phyloP scores from a whole-genome alignment of 306 rosid species.

The Glycyrrhiza uralensis region DNA sequence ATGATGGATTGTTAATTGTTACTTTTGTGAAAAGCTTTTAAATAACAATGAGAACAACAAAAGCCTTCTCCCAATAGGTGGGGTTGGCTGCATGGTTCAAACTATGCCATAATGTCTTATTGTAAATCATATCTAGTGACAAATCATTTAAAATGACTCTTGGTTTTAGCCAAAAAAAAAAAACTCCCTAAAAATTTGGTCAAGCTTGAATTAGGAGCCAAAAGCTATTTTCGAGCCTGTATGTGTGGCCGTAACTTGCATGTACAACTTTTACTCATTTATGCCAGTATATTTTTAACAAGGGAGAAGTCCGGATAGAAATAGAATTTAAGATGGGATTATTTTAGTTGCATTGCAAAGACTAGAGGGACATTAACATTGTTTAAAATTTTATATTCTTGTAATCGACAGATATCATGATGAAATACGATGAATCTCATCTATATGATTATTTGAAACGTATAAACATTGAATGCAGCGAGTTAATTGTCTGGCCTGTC shows the following conservation, averaged over 20 bases:
- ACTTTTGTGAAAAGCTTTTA: slow-evolving; percentile 1
- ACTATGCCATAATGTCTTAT: background rate
- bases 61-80: background rate
- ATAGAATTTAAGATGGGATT: background rate
- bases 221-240: background rate
- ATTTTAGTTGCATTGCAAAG: slow-evolving; percentile 6
- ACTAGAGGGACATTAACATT: background rate
- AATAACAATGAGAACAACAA: background rate
- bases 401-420: background rate
- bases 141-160: background rate
- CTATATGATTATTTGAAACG: slow-evolving; percentile 17
- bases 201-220: slow-evolving; percentile 6
- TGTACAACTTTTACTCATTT: background rate
- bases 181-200: background rate
- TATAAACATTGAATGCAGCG: background rate
- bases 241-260: background rate
- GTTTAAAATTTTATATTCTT: slow-evolving; percentile 1
- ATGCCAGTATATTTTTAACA: background rate
- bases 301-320: background rate
- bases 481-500: slow-evolving; percentile 12
- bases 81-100: background rate
- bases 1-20: background rate
- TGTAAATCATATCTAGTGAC: background rate
- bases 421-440: background rate
- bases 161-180: background rate